Percentiles rank a stretch among this genome's conserved stretches.
Conservation (phyloP, 306 rosid genomes). For the Sicyos edulis region DNA sequence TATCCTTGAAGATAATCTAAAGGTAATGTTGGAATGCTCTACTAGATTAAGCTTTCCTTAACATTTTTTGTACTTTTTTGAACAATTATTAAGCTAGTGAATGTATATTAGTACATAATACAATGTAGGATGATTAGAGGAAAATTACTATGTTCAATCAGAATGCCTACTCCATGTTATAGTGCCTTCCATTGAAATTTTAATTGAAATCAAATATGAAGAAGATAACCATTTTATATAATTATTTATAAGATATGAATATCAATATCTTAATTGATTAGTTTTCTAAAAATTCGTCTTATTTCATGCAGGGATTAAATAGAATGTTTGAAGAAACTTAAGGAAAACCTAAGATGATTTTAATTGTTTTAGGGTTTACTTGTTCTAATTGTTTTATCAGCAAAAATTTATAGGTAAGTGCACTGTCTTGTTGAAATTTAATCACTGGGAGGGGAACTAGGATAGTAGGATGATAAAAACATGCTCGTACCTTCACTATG, state of each 20-base stretch:
- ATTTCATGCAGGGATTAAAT: background rate
- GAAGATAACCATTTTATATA: no score
- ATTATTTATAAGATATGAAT: no score
- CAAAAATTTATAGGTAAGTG: background rate
- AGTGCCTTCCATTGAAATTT: no score
- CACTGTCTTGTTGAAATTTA: background rate
- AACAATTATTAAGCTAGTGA: background rate
- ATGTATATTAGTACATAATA: background rate
- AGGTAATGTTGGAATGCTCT: slow-evolving; percentile 36
- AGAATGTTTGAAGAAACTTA: background rate
- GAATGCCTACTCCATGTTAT: no score
- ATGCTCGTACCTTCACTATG: background rate
- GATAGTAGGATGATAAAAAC: background rate
- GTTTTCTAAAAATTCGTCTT: no score
- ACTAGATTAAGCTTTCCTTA: background rate
- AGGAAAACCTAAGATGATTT: background rate
- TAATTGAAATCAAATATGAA: no score
- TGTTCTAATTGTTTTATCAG: background rate
- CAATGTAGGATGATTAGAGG: no score
- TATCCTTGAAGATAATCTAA: slow-evolving; percentile 81
- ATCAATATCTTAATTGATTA: no score
- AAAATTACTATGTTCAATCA: no score
- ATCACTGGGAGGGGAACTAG: background rate
- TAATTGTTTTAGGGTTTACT: background rate
- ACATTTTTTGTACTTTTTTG: background rate